Evolutionary conservation across 2,329 filamentous ascomycete species (phyloP).

Genomic region (Lecanicillium sp.): DNA sequence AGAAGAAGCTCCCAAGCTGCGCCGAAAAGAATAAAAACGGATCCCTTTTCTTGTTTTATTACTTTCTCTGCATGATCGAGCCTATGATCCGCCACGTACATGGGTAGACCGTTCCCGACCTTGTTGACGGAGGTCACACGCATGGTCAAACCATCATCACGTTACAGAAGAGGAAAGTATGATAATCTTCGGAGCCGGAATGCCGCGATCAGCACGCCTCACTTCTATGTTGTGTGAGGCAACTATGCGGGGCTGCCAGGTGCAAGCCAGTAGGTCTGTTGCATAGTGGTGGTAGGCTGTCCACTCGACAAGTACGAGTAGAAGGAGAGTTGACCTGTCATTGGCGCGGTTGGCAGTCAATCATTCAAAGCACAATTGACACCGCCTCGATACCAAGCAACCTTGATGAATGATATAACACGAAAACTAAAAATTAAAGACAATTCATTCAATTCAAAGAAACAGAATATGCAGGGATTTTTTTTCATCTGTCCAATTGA

Average conservation of each 20-base stretch:
- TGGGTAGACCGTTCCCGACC: background rate
- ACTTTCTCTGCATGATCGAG: slow-evolving; percentile 1
- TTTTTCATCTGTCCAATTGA: no score
- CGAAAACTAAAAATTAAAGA: no score
- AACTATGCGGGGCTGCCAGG: no score
- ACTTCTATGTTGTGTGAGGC: background rate
- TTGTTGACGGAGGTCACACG: background rate
- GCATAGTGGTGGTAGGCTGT: no score
- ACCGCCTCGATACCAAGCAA: no score
- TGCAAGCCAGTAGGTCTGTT: no score
- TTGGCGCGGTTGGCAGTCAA: no score
- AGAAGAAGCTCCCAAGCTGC: slow-evolving; percentile 1
- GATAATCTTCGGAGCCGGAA: background rate
- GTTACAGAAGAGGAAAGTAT: background rate
- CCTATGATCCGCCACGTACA: slow-evolving; percentile 1
- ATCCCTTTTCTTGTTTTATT: background rate
- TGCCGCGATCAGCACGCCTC: background rate
- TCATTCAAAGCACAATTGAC: background rate
- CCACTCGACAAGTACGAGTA: no score
- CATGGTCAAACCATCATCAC: background rate
- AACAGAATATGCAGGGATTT: background rate
- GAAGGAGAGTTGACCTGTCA: no score
- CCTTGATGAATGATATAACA: no score
- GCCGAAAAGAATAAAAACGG: background rate
- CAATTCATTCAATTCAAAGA: background rate